Evolutionary conservation across 2,329 filamentous ascomycete genomes (phyloP), one percentile per base, ranked within the genome.

Genomic region (Dactylellina drechsleri): DNA sequence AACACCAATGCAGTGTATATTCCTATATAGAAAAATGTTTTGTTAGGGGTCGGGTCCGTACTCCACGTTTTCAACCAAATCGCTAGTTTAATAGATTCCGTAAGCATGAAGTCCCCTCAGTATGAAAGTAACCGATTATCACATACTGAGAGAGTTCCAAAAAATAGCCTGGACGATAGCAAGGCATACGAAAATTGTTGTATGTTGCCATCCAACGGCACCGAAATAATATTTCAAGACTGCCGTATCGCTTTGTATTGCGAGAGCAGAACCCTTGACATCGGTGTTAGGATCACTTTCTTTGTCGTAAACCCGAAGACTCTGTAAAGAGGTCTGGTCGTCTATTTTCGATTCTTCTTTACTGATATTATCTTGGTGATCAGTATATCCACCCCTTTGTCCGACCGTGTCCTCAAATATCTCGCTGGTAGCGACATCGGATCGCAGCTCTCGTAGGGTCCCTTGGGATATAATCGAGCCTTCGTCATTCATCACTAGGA

Each of bases 71-170:
- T 26, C n/a, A 60, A 36, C 57, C 57, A 60, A 16, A 56, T 56
- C 4, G 13, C 52, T 56, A 40, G 41, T 56, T 40, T 3, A 13
- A 26, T 13, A 53, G 26, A n/a, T 10, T 28, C n/a, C 15, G 28
- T 20, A 4, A n/a, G 12, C 5, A 40, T 2, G 1, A 40, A 1
- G 10, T 15, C 52, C 16, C n/a, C 26, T 8, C 2, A 13, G 8
- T n/a, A 45, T n/a, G 5, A 26, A 2, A n/a, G 6, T 5, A 6
- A 15, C 4, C n/a, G 10, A 10, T 7, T 10, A 13, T 31, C 5
- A 50, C 61, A 45, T 65, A 65, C 61, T 65, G 2, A 65, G 45
- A 3, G 26, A 3, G 16, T 56, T 65, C 61, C 61, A 65, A 28
- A 65, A 20, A 23, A 20, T 18, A 28, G 50, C 49, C 41, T 65